phyloP scores from a whole-genome alignment of 768 basidiomycete genomes.

The Tubosaeta sp. region DNA sequence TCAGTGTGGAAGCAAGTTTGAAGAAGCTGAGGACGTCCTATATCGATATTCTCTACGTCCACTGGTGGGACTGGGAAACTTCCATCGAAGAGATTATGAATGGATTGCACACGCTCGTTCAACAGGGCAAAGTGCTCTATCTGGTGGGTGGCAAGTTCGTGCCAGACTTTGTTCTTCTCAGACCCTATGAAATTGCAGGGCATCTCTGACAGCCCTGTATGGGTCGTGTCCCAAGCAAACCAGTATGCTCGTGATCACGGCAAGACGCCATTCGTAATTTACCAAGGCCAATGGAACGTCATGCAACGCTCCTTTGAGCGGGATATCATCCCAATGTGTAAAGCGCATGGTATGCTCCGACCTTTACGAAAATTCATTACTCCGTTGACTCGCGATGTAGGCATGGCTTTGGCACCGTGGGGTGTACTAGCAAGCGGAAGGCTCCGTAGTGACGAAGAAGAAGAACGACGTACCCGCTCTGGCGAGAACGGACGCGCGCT shows the following conservation, averaged over 20 bases:
- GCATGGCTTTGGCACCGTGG: constrained; percentile 37
- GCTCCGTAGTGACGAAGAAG: constrained; percentile 31
- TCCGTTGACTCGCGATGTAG: not conserved
- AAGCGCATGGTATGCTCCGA: constrained; percentile 17
- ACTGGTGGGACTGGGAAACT: constrained; percentile 36
- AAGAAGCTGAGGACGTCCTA: constrained; percentile 24
- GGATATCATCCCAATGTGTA: constrained; percentile 38
- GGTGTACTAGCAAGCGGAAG: constrained; percentile 33
- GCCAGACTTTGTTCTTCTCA: constrained; percentile 8
- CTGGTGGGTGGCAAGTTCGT: constrained; percentile 12
- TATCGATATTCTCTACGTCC: constrained; percentile 22
- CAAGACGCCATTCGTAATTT: constrained; percentile 42
- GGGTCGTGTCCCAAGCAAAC: constrained; percentile 39
- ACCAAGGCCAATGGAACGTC: constrained; percentile 37
- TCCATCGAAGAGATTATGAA: constrained; percentile 41
- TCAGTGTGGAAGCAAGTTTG: constrained; percentile 33
- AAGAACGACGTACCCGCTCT: constrained; percentile 21
- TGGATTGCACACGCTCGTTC: constrained; percentile 34
- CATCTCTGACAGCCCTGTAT: constrained; percentile 35
- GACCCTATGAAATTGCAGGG: constrained; percentile 10
- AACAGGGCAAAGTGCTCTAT: constrained; percentile 37
- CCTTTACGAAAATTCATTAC: not conserved
- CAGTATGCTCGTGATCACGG: constrained; percentile 40
- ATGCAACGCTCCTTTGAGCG: constrained; percentile 40
- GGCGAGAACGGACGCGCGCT: constrained; percentile 26